Evolutionary conservation across 352 stramenopile genomes (phyloP), one percentile per base, ranked within the genome.

Genomic region (Pythium scleroteichum): DNA sequence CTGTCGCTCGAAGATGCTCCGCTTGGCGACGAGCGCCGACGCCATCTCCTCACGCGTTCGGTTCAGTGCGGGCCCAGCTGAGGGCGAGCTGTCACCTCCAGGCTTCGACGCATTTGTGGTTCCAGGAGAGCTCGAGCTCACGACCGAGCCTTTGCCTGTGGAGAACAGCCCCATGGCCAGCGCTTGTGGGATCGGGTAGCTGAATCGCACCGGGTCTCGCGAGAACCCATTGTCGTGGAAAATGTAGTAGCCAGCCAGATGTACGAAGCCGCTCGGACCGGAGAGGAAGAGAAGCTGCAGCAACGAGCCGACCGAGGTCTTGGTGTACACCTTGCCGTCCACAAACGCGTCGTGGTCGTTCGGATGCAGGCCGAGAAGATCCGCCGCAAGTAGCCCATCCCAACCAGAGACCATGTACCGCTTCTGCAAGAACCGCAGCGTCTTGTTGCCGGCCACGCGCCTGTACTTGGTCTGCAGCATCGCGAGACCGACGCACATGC

Each of bases 321-420:
- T 77, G 14, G 74, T 70, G 62, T 66, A 3, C 64, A 47, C 7
- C 49, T 62, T 14, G 68, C 49, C 23, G 38, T 72, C 49, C 13
- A 77, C 12, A 7, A 72, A 14, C 20, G 73, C 59, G 2, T 60
- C 53, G 0, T 59, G 32, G 12, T 81, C 38, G 16, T 71, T 69
- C 13, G 74, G 76, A 24, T 86, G 74, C n/a, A 86, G 80, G 0
- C 77, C 74, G 12, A 87, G 66, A 10, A 72, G 64, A 2, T 84
- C 64, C 1, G 79, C 48, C 4, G 67, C 61, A 0, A 72, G 41
- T 7, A 77, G 59, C 13, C 72, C 39, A 26, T 87, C 77, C 77
- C 77, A 87, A 6, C 74, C 77, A 5, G 82, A 73, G 24, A 82
- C 58, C 6, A 79, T 17, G 48, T 87, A 87, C 1, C 75, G 73